These are phyloP conservation scores for Bondarzewia mesenterica DNA, from an alignment of 1,284 basidiomycete species.

Conservation along the genomic window DNA sequence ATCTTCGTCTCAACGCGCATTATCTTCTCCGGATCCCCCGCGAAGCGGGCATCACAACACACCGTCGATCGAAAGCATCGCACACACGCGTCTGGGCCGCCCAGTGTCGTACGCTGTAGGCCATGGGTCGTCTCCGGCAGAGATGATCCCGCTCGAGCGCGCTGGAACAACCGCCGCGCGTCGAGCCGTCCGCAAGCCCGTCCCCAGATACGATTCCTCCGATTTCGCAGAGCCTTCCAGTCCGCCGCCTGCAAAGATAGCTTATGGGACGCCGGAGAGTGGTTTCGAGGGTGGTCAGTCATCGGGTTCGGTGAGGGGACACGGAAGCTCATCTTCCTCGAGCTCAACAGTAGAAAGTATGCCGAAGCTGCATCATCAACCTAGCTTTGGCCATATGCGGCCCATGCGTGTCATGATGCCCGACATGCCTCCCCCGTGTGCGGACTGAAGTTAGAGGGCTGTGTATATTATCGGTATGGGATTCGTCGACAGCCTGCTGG, in stretches of 20 bases:
- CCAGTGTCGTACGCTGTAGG: slow-evolving; percentile 8
- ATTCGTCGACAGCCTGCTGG: not conserved
- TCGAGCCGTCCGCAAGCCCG: slow-evolving; percentile 30
- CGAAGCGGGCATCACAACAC: slow-evolving; percentile 6
- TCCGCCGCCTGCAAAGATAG: not conserved
- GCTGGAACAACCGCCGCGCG: slow-evolving; percentile 10
- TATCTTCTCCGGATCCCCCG: not conserved
- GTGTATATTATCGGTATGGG: not conserved
- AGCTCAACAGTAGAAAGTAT: slow-evolving; percentile 14
- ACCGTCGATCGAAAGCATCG: slow-evolving; percentile 14
- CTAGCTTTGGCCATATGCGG: slow-evolving; percentile 24
- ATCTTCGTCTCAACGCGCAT: not conserved
- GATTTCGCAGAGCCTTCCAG: slow-evolving; percentile 2
- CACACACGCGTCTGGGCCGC: slow-evolving; percentile 12
- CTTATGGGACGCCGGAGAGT: slow-evolving; percentile 1
- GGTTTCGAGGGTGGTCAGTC: not conserved
- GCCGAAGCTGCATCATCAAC: slow-evolving; percentile 24
- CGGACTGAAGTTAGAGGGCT: slow-evolving; percentile 2
- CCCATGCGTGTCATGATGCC: slow-evolving; percentile 28
- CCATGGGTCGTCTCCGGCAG: slow-evolving; percentile 11
- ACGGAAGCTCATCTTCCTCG: slow-evolving; percentile 4
- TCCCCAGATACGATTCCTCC: slow-evolving; percentile 27
- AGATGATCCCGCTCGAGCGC: slow-evolving; percentile 17
- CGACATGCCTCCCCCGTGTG: slow-evolving; percentile 21
- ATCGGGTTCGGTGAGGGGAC: not conserved